Base-by-base conservation (phyloP, 495 filamentous ascomycete species). In the Penicillium soppii region DNA sequence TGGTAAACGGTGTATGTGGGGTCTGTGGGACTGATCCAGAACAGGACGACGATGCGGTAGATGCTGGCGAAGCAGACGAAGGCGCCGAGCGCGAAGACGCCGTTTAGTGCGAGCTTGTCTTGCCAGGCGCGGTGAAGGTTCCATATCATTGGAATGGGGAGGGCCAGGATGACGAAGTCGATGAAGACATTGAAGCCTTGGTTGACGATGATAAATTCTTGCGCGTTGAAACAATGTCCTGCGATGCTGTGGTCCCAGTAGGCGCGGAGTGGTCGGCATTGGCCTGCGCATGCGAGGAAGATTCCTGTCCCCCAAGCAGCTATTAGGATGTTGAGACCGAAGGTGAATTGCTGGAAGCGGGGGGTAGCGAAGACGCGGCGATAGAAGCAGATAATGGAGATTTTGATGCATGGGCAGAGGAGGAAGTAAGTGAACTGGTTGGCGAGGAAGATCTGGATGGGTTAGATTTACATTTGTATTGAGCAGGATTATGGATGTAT, bases 31-130 rank as follows among this genome's bases (percentile, higher is more conserved):
- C 76, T 65, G 53, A 83, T 73, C 43, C 75, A 76, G 52, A 82
- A 77, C 25, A 84, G 73, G 1, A 79, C 82, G 50, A 83, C 76
- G 47, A 83, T 76, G 43, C 82, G 72, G 50, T 76, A 71, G 52
- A 77, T 73, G 25, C 67, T 71, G 6, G 73, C 72, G 53, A 70
- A 64, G 75, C 72, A 62, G 66, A 71, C 66, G 71, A 81, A 77
- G 19, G 67, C 58, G 13, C 77, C 77, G 2, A 81, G 58, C 1
- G 72, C 67, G 44, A 80, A 81, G 23, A 80, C 70, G 5, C 61
- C 67, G 38, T 65, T 72, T 13, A 81, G 59, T 8, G 76, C 71
- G 22, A 73, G 59, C 52, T 77, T 80, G 43, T 80, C 73, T 39
- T 72, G 65, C 54, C 56, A 66, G 1, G 68, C 56, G 9, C 71